phyloP scores from a whole-genome alignment of 768 basidiomycete genomes.

The Hortiboletus campestris region DNA sequence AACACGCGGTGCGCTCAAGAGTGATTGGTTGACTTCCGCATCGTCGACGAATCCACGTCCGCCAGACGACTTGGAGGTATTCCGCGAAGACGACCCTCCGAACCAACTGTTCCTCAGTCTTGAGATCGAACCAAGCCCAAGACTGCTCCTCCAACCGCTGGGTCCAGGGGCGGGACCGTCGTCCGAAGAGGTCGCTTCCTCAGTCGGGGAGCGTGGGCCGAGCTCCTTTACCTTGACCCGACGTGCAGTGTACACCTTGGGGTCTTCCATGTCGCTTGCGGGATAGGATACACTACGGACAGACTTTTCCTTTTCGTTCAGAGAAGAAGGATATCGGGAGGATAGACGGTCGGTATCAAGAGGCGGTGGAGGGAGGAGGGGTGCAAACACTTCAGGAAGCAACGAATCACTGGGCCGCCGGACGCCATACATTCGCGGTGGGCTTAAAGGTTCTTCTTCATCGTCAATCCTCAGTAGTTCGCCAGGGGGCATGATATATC shows the following conservation, averaged over 20 bases:
- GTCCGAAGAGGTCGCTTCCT: constrained; percentile 20
- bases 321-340: constrained; percentile 22
- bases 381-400: constrained; percentile 29
- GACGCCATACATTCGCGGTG: constrained; percentile 31
- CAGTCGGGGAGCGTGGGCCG: constrained; percentile 24
- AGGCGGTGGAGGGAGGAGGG: constrained; percentile 40
- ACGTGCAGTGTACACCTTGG: constrained; percentile 35
- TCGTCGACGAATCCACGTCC: constrained; percentile 39
- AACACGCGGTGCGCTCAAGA: constrained; percentile 28
- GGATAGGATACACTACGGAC: constrained; percentile 33
- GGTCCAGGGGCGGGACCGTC: constrained; percentile 26
- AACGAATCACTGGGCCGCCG: constrained; percentile 21
- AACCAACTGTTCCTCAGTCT: constrained; percentile 63
- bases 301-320: constrained; percentile 34
- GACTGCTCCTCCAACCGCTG: constrained; percentile 32
- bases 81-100: constrained; percentile 32
- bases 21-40: constrained; percentile 42
- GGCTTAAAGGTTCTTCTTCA: constrained; percentile 27
- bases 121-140: constrained; percentile 51
- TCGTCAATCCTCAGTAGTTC: constrained; percentile 36
- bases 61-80: constrained; percentile 29
- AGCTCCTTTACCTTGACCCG: constrained; percentile 40
- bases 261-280: constrained; percentile 32
- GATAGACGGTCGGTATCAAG: constrained; percentile 34
- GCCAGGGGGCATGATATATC: constrained; percentile 37